These are phyloP conservation scores for Umbilicaria muhlenbergii DNA, from an alignment of 495 filamentous ascomycete species.

Conservation along the genomic window DNA sequence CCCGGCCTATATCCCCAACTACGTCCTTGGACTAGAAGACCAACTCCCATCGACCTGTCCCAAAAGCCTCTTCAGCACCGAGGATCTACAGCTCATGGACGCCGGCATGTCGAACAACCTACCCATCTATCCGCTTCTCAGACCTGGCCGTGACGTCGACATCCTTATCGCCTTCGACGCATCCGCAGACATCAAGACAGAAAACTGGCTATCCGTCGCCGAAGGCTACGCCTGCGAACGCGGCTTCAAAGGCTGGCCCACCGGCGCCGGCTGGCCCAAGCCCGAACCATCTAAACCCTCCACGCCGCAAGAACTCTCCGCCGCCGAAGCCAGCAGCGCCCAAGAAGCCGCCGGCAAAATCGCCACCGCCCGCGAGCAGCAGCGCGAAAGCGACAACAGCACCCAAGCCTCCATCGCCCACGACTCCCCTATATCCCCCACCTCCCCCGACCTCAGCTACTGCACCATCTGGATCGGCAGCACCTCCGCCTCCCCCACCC, in stretches of 20 bases:
- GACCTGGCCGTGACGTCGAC: conserved; percentile 76
- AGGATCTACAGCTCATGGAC: conserved; percentile 82
- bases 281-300: conserved; percentile 31
- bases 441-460: conserved; percentile 53
- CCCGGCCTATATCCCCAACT: conserved; percentile 79
- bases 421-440: conserved; percentile 17
- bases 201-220: conserved; percentile 85
- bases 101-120: conserved; percentile 97
- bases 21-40: conserved; percentile 60
- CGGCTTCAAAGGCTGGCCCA: conserved; percentile 81
- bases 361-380: conserved; percentile 37
- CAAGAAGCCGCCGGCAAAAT: conserved; percentile 48
- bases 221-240: conserved; percentile 86
- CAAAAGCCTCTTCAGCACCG: conserved; percentile 47
- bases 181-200: conserved; percentile 65
- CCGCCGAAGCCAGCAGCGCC: conserved; percentile 44
- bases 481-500: conserved; percentile 43
- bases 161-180: conserved; percentile 84
- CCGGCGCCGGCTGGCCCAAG: conserved; percentile 82
- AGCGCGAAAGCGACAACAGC: conserved; percentile 12
- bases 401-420: conserved; percentile 12
- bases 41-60: conserved; percentile 59
- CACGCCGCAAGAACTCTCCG: conserved; percentile 47
- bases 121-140: conserved; percentile 82
- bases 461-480: conserved; percentile 94